Evolutionary conservation across 768 basidiomycete genomes (phyloP), one percentile per base, ranked within the genome.

Genomic region (Infundibulicybe gibba): DNA sequence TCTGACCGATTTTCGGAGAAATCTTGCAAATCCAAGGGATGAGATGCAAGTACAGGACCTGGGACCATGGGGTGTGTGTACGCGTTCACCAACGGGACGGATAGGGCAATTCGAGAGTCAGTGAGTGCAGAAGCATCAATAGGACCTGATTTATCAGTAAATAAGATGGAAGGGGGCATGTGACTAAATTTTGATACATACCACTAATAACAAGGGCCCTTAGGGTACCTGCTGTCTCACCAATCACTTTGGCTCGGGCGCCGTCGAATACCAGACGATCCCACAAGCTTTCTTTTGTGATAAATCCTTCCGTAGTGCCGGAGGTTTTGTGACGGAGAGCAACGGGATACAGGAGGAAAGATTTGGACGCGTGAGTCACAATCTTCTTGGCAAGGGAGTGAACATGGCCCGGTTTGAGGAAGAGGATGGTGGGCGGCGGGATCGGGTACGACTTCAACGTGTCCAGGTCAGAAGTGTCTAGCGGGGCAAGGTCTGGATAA

Each of bases 11-110:
- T 54, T 15, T 63, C 61, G 3, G 77, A 72, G 61, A 91, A 80
- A 10, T 82, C 75, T 64, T 97, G 94, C 19, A 97, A 63, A 61
- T 97, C 94, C 45, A 90, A 78, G 6, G 88, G 83, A 58, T 94
- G 88, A 6, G 89, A 80, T 5, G 89, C 87, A 39, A 94, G 75
- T 21, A 94, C 64, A 0, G 94, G 94, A 3, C 85, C 91, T 2
- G 84, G 71, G 16, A 85, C 82, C 33, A 80, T 65, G 3, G 76
- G 76, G 63, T 85, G 83, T 8, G 71, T 75, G 59, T 75, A 80
- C 1, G 71, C 71, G 58, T 83, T 79, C 43, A 93, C 77, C 19
- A 92, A 58, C 0, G 92, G 90, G 5, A 94, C 68, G 4, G 88
- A 90, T 17, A 94, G 71, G 9, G 85, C 81, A 46, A 90, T 73